These are phyloP conservation scores for Phlebiopsis flavidoalba DNA, from an alignment of 768 basidiomycete species.

Conservation along the genomic window DNA sequence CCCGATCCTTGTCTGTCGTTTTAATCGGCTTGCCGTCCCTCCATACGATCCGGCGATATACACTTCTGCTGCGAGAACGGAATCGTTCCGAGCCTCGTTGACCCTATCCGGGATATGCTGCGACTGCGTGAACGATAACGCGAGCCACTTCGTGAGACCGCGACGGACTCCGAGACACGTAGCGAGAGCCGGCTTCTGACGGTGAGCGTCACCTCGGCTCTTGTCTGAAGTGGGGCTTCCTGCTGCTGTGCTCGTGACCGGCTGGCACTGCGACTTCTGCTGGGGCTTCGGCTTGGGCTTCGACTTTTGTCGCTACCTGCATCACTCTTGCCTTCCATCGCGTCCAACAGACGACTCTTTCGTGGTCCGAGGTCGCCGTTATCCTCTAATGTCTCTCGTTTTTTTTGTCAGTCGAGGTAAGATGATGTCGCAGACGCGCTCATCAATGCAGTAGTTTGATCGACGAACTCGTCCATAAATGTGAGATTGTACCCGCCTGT, in stretches of 20 bases:
- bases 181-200: constrained; percentile 49
- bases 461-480: constrained; percentile 89
- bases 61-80: constrained; percentile 33
- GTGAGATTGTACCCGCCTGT: constrained; percentile 85
- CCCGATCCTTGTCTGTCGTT: not conserved
- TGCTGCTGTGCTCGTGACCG: constrained; percentile 26
- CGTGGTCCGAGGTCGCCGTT: constrained; percentile 84
- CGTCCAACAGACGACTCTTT: constrained; percentile 82
- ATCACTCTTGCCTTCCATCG: constrained; percentile 73
- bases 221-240: constrained; percentile 11
- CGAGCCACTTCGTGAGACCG: constrained; percentile 43
- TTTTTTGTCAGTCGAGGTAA: constrained; percentile 83
- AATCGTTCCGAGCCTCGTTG: constrained; percentile 4
- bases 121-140: constrained; percentile 30
- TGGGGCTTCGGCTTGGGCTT: constrained; percentile 29
- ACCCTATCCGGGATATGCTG: constrained; percentile 21
- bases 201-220: constrained; percentile 22
- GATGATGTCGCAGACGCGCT: constrained; percentile 95
- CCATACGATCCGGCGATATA: constrained; percentile 41
- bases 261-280: constrained; percentile 26
- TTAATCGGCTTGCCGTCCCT: constrained; percentile 25
- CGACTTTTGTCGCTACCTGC: constrained; percentile 36
- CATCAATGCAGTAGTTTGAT: constrained; percentile 79
- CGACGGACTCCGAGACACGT: constrained; percentile 63
- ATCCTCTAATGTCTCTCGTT: constrained; percentile 86